A percentile compares a stretch with the other conserved stretches of the same genome.
Evolutionary conservation across 352 stramenopile genomes (phyloP).

Genomic region (Globisporangium barbulae): DNA sequence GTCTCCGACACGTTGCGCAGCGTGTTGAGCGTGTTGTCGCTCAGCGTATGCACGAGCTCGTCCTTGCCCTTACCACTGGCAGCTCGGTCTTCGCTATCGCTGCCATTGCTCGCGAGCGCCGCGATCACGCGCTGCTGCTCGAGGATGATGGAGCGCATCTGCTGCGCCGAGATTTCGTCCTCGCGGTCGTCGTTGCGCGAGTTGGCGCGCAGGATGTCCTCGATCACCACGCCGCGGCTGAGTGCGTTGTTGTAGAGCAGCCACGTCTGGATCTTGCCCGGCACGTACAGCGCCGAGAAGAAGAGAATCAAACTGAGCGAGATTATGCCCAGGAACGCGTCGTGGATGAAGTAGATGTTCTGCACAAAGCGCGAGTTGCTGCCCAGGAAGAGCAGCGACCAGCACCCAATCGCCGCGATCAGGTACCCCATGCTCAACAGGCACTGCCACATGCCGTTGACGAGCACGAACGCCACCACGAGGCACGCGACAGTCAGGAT

Average conservation of each 20-base stretch:
- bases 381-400: slow-evolving; percentile 85
- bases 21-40: slow-evolving; percentile 60
- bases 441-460: slow-evolving; percentile 89
- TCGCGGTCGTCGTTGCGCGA: slow-evolving; percentile 64
- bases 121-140: slow-evolving; percentile 78
- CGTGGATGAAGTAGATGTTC: slow-evolving; percentile 93
- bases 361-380: slow-evolving; percentile 89
- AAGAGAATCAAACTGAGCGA: slow-evolving; percentile 92
- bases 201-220: slow-evolving; percentile 92
- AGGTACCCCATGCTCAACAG: slow-evolving; percentile 92
- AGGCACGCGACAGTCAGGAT: slow-evolving; percentile 74
- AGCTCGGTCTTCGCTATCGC: slow-evolving; percentile 45
- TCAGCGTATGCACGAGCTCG: slow-evolving; percentile 63
- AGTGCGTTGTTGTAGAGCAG: slow-evolving; percentile 97
- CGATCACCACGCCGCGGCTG: slow-evolving; percentile 94
- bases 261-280: slow-evolving; percentile 95
- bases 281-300: slow-evolving; percentile 87
- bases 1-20: slow-evolving; percentile 70
- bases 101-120: slow-evolving; percentile 50
- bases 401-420: slow-evolving; percentile 81
- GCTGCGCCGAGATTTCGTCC: slow-evolving; percentile 64
- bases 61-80: slow-evolving; percentile 31
- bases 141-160: slow-evolving; percentile 77
- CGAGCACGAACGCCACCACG: slow-evolving; percentile 56
- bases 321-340: slow-evolving; percentile 91